Base-by-base conservation (phyloP, 1,139 yeast species). In the Candida sp. region DNA sequence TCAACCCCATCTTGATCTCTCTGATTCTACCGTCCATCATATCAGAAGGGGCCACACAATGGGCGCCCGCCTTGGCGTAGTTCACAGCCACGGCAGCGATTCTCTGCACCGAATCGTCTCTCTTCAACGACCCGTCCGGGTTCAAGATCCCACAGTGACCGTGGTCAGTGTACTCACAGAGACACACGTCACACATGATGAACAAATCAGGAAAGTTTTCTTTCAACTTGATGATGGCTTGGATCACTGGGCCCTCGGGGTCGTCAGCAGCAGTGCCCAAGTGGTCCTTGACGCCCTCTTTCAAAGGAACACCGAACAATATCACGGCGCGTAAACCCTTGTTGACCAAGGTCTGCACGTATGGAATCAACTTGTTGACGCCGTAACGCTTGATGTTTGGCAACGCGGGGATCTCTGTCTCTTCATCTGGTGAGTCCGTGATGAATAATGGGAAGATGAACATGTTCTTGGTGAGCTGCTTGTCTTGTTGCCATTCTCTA, bases 1-100 rank as follows among this genome's bases (percentile, higher is more conserved):
- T 85, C 42, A 94, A 78, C 1, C 97, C 98, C 48, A 77, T 73
- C 69, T 96, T 94, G 69, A 94, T 94, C 50, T 91, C 98, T 56
- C 81, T 79, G 58, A 96, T 85, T 63, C 99, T 83, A 25, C 99
- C 99, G 67, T 94, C 99, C 66, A 93, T 87, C 99, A 96, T 94
- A 68, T 94, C 99, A 11, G 96, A 88, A 17, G 99, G 99, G 1
- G 99, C 98, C 38, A 94, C 97, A 50, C 92, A 88, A 67, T 94
- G 81, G 2, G 97, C 98, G 48, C 98, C 99, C 0, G 99, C 98
- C 61, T 80, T 83, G 44, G 98, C 99, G 65, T 94, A 94, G 68
- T 90, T 93, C 26, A 90, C 96, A 0, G 98, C 98, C 27, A 94
- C 98, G 11, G 96, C 94, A 2, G 96, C 98, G 49, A 94, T 80